A percentile compares a stretch with the other conserved stretches of the same genome.
Evolutionary conservation across 1,284 basidiomycete species (phyloP).

Genomic region (Ceratobasidium sp.): DNA sequence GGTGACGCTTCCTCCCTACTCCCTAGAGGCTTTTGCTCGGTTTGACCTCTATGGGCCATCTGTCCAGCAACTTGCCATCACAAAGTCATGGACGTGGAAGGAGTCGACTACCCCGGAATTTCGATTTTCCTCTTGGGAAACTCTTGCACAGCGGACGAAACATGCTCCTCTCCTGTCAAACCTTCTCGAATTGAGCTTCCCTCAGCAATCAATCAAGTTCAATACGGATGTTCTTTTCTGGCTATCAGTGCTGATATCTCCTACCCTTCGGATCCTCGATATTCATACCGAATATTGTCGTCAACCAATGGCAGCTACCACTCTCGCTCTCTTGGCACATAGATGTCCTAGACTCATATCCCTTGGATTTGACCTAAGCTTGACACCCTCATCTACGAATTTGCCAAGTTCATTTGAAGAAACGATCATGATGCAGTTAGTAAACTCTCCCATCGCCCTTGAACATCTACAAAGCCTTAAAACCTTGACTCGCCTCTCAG

Average conservation of each 20-base stretch:
- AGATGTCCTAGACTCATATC: not conserved
- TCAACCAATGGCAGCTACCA: not conserved
- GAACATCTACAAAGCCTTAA: not conserved
- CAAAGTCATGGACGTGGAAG: not conserved
- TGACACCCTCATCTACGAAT: too few relatives aligned
- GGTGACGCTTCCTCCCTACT: not conserved
- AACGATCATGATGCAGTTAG: too few relatives aligned
- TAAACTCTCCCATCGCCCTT: not conserved
- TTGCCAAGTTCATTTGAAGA: not conserved
- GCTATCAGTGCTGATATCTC: not conserved
- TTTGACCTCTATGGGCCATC: not conserved
- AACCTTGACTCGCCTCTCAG: not conserved
- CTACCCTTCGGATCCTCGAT: not conserved
- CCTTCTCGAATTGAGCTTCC: not conserved
- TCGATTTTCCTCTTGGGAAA: not conserved
- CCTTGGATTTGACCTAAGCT: too few relatives aligned
- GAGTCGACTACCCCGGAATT: not conserved
- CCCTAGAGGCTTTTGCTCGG: not conserved
- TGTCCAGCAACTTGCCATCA: not conserved
- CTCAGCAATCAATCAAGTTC: not conserved
- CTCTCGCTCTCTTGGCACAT: not conserved
- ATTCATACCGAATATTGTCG: not conserved
- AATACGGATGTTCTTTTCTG: not conserved
- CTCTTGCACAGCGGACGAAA: not conserved
- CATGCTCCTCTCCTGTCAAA: not conserved